These are phyloP conservation scores for Exophiala oligosperma DNA, from an alignment of 2,329 filamentous ascomycete species.

Conservation along the genomic window DNA sequence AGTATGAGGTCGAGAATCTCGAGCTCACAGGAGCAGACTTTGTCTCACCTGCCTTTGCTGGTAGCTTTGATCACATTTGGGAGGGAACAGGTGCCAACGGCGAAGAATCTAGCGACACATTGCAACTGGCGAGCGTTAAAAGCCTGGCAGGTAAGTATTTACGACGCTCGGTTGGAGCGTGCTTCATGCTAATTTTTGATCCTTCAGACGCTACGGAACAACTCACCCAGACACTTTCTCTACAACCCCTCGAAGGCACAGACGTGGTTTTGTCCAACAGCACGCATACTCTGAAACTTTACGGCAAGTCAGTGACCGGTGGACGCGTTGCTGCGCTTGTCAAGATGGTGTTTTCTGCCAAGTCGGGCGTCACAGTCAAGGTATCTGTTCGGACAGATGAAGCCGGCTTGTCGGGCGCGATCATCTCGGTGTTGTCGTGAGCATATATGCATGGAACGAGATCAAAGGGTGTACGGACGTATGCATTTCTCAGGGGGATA, in stretches of 20 bases:
- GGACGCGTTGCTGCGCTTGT: conserved; percentile 85
- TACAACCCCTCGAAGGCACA: conserved; percentile 92
- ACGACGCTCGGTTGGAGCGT: conserved; percentile 4
- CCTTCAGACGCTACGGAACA: conserved; percentile 83
- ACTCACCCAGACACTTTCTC: conserved; percentile 78
- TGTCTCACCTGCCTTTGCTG: conserved; percentile 86
- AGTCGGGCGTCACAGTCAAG: conserved; percentile 94
- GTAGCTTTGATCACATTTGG: conserved; percentile 95
- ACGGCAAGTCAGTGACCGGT: conserved; percentile 91
- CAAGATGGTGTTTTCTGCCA: conserved; percentile 90
- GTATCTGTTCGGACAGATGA: conserved; percentile 91
- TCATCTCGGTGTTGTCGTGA: conserved; percentile 18
- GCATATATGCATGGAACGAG: neutral
- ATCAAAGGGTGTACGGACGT: neutral
- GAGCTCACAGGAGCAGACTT: conserved; percentile 92
- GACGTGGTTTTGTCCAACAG: conserved; percentile 85
- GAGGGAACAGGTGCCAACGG: conserved; percentile 86
- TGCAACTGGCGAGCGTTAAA: conserved; percentile 85
- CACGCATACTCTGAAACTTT: conserved; percentile 91
- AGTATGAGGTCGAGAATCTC: conserved; percentile 94
- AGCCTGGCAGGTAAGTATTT: conserved; percentile 77
- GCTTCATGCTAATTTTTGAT: conserved; percentile 16
- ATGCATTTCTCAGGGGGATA: neutral
- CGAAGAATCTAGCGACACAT: conserved; percentile 86
- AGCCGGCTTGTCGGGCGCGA: conserved; percentile 70